Evolutionary conservation across 148 eudicot species (phyloP), one percentile per base, ranked within the genome.

Genomic region (Heliamphora exappendiculata): DNA sequence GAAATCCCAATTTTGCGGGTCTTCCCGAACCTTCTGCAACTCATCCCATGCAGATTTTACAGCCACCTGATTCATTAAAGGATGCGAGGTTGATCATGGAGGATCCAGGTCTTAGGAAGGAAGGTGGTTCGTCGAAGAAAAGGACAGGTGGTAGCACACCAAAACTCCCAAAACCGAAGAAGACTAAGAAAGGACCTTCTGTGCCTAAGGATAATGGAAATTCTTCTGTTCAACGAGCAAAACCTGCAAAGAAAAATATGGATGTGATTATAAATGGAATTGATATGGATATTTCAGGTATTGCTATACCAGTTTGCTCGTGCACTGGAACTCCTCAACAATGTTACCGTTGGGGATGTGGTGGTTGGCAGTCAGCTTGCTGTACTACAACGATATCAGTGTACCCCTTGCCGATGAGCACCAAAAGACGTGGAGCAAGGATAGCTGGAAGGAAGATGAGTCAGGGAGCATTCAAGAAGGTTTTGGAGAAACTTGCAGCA

Each of bases 371-470:
- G 67, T 85, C 88, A 0, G 90, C 90, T 70, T 87, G 90, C 66
- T 87, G 90, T 74, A 87, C 90, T 59, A 87, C 90, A n/a, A 85
- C 88, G n/a, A 79, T 87, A 76, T 87, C 90, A 1, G 79, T 78
- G 47, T 87, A 87, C 36, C 90, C 90, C 28, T 74, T 87, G 77
- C 90, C 90, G 50, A 85, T 87, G 88, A 87, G 90, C 60, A 81
- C 83, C 19, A 87, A 87, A 73, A 79, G 90, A 63, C 88, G 86
- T 49, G 90, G 90, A 64, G 88, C 90, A 10, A 59, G 90, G 45
- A 87, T 87, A 67, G 90, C 90, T 37, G 90, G 90, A 41, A 74
- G 90, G 75, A 87, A 87, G 73, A 87, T 87, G 90, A 87, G 90
- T 47, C 81, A 76, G 49, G 90, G 90, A 14, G 90, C 90, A 19